phyloP scores from a whole-genome alignment of 257 asterid species.

The Solanum chmielewskii region DNA sequence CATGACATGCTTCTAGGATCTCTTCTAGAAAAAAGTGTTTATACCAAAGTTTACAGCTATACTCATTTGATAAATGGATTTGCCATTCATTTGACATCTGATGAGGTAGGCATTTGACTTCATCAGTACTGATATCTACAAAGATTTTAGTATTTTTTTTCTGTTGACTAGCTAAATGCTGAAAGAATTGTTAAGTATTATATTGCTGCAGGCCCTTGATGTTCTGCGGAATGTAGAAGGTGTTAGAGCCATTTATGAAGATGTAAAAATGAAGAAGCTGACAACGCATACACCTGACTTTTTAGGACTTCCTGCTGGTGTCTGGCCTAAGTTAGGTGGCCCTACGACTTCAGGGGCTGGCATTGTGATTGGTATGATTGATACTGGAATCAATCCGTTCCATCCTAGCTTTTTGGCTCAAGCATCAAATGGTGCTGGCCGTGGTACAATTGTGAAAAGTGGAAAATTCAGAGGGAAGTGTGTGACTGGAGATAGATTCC shows the following conservation, averaged over 20 bases:
- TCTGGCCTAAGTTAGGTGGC: conserved; percentile 57
- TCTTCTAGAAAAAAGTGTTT: conserved; percentile 20
- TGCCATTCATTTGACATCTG: conserved; percentile 29
- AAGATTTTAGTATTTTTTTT: background rate
- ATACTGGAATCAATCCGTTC: conserved; percentile 57
- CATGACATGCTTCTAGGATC: conserved; percentile 40
- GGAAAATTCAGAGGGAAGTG: conserved; percentile 52
- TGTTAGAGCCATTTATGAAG: conserved; percentile 43
- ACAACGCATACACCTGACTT: conserved; percentile 61
- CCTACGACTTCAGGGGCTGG: conserved; percentile 36
- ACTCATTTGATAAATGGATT: conserved; percentile 59
- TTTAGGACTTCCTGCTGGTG: conserved; percentile 33
- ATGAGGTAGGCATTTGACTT: conserved; percentile 18
- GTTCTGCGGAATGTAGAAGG: conserved; percentile 18
- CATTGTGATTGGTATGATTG: conserved; percentile 58
- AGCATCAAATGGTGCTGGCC: background rate
- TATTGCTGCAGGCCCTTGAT: conserved; percentile 26
- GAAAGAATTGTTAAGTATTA: background rate
- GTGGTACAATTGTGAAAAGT: background rate
- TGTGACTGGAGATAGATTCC: conserved; percentile 31
- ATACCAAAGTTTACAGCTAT: conserved; percentile 51
- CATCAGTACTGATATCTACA: background rate
- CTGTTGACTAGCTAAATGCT: background rate
- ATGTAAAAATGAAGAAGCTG: conserved; percentile 37
- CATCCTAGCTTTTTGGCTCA: conserved; percentile 45